Evolutionary conservation across 2,329 filamentous ascomycete genomes (phyloP), one percentile per base, ranked within the genome.

Genomic region (Monosporascus ibericus): DNA sequence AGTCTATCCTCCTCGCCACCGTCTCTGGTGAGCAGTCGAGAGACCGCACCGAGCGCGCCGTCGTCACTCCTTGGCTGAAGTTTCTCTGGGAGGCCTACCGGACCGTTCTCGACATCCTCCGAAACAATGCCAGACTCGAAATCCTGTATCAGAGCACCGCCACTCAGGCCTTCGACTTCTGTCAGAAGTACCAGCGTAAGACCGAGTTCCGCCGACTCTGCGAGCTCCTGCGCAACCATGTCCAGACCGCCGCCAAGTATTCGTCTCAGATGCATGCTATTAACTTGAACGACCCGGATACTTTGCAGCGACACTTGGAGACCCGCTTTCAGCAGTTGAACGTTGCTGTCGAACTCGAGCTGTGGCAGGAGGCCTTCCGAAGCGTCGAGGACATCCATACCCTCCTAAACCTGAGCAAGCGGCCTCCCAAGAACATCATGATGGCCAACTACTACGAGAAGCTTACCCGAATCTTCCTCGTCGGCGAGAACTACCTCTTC

Each of bases 371-470:
- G 77, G 94, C 94, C 59, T 99, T 99, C 87, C 89, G 94, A 72
- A 96, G 91, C 68, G 92, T 99, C 48, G 94, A 99, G 76, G 94
- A 99, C 70, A 97, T 97, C 63, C 94, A 99, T 77, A 97, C 92
- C 49, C 84, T 99, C 51, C 85, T 99, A 62, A 97, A 87, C 77
- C 82, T 97, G 63, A 97, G 92, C 86, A 97, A 97, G 83, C 89
- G 94, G 52, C 92, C 92, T 39, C 87, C 94, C 51, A 97, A 97
- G 86, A 96, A 96, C 71, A 81, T 96, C 69, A 97, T 99, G 94
- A 99, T 99, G 94, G 94, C 94, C 75, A 99, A 97, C 79, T 99
- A 99, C 81, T 99, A 97, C 74, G 94, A 99, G 81, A 97, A 97
- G 78, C 85, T 99, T 53, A 96, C 94, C 40, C 86, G 92, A 59